Percentiles rank a stretch among this genome's conserved stretches.
These are phyloP conservation scores for Rubia peregrina DNA, from an alignment of 305 asterid species.

Conservation along the genomic window DNA sequence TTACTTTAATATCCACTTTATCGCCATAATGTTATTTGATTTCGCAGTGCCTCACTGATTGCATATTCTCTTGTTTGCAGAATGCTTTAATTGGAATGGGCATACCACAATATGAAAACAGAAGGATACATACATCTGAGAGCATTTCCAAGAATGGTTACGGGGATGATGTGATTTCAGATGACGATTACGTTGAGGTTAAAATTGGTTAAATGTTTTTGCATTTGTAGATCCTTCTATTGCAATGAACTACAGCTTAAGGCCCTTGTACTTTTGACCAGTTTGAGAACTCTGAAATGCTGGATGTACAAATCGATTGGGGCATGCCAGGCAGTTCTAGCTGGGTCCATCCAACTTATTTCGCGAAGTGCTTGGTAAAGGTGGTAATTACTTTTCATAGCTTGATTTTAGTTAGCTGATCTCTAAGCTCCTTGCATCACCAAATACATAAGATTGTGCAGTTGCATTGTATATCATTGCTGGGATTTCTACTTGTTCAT, in stretches of 20 bases:
- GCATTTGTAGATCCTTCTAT: slow-evolving; percentile 1
- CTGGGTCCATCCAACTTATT: slow-evolving; percentile 67
- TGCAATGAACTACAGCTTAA: slow-evolving; percentile 8
- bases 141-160: slow-evolving; percentile 33
- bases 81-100: slow-evolving; percentile 72
- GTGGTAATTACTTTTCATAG: slow-evolving; percentile 31
- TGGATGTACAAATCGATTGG: slow-evolving; percentile 40
- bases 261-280: slow-evolving; percentile 22
- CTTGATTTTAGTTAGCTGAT: slow-evolving; percentile 13
- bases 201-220: slow-evolving; percentile 13
- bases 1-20: not conserved
- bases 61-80: slow-evolving; percentile 36
- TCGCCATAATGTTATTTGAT: not conserved
- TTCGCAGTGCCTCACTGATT: slow-evolving; percentile 13
- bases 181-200: slow-evolving; percentile 53
- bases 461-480: not conserved
- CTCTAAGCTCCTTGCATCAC: slow-evolving; percentile 13
- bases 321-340: slow-evolving; percentile 48
- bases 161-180: slow-evolving; percentile 37
- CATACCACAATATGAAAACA: slow-evolving; percentile 45
- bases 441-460: not conserved
- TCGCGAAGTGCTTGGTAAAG: slow-evolving; percentile 71
- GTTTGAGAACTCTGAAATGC: slow-evolving; percentile 43
- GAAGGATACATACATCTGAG: slow-evolving; percentile 37
- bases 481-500: not conserved